Conservation (phyloP, 176 grass and related monocot genomes). For the Poa pratensis region DNA sequence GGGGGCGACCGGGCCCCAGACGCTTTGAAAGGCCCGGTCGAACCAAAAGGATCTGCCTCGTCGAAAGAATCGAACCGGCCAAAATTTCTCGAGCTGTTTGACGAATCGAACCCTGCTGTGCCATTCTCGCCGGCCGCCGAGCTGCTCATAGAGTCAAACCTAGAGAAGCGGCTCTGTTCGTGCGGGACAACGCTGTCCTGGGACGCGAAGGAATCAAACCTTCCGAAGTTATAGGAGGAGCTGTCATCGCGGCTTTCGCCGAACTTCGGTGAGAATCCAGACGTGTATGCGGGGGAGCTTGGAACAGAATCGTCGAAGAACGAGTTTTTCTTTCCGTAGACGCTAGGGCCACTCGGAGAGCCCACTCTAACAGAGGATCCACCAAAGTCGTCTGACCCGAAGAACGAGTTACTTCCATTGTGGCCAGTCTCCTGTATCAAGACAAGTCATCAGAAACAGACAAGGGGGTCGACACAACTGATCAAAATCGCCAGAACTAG, state of each 20-base stretch:
- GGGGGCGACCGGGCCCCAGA: slow-evolving; percentile 64
- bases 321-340: slow-evolving; percentile 68
- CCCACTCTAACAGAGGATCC: slow-evolving; percentile 55
- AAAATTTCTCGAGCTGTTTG: slow-evolving; percentile 60
- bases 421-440: slow-evolving; percentile 71
- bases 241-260: slow-evolving; percentile 60
- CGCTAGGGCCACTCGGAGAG: slow-evolving; percentile 58
- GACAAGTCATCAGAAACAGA: slow-evolving; percentile 40
- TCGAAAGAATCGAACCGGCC: slow-evolving; percentile 95
- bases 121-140: slow-evolving; percentile 46
- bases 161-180: slow-evolving; percentile 61
- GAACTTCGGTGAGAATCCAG: slow-evolving; percentile 78
- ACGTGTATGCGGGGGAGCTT: slow-evolving; percentile 82
- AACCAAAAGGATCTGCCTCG: slow-evolving; percentile 89
- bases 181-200: slow-evolving; percentile 78
- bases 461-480: neutral
- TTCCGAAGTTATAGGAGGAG: slow-evolving; percentile 61
- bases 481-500: slow-evolving; percentile 25
- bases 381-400: slow-evolving; percentile 71
- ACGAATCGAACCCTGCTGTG: slow-evolving; percentile 64
- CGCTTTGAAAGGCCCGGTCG: slow-evolving; percentile 89
- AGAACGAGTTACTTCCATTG: slow-evolving; percentile 73
- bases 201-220: slow-evolving; percentile 88
- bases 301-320: slow-evolving; percentile 99
- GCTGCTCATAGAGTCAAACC: slow-evolving; percentile 80